Percentiles rank a stretch among this genome's conserved stretches.
Conservation (phyloP, 441 rosid species). For the Eruca vesicaria region DNA sequence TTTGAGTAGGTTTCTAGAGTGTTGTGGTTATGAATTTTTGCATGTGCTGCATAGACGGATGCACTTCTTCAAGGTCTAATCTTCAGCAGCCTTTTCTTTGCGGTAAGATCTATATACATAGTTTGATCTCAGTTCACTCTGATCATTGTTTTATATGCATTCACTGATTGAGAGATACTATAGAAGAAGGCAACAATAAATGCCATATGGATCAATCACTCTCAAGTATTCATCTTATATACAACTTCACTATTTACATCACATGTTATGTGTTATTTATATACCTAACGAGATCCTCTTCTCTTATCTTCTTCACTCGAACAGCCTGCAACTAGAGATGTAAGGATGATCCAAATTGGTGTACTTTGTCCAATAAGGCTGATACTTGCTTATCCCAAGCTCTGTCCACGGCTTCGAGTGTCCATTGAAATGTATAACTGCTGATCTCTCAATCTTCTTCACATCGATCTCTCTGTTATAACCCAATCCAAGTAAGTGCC, state of each 20-base stretch:
- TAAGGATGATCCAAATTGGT: constrained; percentile 70
- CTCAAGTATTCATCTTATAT: not conserved
- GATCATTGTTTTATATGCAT: not conserved
- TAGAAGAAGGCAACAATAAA: not conserved
- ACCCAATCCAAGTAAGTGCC: constrained; percentile 90
- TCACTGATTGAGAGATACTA: too few species aligned
- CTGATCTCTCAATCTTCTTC: constrained; percentile 68
- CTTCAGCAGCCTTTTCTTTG: constrained; percentile 54
- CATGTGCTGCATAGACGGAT: not conserved
- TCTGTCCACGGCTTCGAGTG: constrained; percentile 96
- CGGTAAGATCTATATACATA: constrained; percentile 36
- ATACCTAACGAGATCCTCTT: not conserved
- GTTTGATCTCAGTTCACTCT: constrained; percentile 11
- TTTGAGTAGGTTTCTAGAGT: constrained; percentile 1
- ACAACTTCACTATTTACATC: not conserved
- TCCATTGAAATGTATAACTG: constrained; percentile 90
- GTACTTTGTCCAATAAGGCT: constrained; percentile 74
- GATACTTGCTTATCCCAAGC: constrained; percentile 75
- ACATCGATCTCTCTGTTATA: constrained; percentile 58
- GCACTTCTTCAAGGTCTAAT: constrained; percentile 55
- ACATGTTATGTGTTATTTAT: constrained; percentile 2
- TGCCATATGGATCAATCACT: not conserved
- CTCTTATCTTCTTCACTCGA: constrained; percentile 6
- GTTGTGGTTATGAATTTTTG: not conserved
- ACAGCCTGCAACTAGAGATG: constrained; percentile 54